Evolutionary conservation across 2,329 filamentous ascomycete genomes (phyloP).

Genomic region (Aspergillus hiratsukae): DNA sequence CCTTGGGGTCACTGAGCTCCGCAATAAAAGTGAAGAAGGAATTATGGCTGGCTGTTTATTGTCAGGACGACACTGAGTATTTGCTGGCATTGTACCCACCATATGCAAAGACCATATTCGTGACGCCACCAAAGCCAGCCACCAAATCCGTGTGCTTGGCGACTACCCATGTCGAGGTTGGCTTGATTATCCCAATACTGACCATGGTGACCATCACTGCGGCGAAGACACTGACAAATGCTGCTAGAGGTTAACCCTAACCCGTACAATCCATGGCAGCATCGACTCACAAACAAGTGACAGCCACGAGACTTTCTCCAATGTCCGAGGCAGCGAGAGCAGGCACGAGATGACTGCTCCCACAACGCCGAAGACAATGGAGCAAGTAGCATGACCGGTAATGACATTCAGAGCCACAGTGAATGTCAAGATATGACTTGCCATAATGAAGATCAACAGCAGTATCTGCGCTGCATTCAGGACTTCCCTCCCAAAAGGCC

Average conservation of each 20-base stretch:
- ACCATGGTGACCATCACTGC: slow-evolving; percentile 64
- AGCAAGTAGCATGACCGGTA: slow-evolving; percentile 56
- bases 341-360: slow-evolving; percentile 54
- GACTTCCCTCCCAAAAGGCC: slow-evolving; percentile 57
- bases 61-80: slow-evolving; percentile 40
- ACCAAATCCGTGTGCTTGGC: slow-evolving; percentile 32
- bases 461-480: slow-evolving; percentile 57
- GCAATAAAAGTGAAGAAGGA: slow-evolving; percentile 63
- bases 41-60: slow-evolving; percentile 49
- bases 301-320: slow-evolving; percentile 57
- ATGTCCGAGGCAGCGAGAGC: slow-evolving; percentile 55
- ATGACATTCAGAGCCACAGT: slow-evolving; percentile 63
- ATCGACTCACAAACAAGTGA: slow-evolving; percentile 49
- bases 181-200: slow-evolving; percentile 51
- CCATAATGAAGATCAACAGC: slow-evolving; percentile 63
- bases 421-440: slow-evolving; percentile 65
- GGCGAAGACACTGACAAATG: slow-evolving; percentile 58
- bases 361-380: slow-evolving; percentile 56
- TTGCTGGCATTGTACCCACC: no score
- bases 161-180: slow-evolving; percentile 39
- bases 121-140: slow-evolving; percentile 50
- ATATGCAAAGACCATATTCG: slow-evolving; percentile 65
- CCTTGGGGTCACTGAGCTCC: slow-evolving; percentile 57
- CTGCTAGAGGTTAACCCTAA: slow-evolving; percentile 20
- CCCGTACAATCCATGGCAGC: not conserved